Base-by-base conservation (phyloP, 2,329 filamentous ascomycete species). In the Neoscytalidium dimidiatum region DNA sequence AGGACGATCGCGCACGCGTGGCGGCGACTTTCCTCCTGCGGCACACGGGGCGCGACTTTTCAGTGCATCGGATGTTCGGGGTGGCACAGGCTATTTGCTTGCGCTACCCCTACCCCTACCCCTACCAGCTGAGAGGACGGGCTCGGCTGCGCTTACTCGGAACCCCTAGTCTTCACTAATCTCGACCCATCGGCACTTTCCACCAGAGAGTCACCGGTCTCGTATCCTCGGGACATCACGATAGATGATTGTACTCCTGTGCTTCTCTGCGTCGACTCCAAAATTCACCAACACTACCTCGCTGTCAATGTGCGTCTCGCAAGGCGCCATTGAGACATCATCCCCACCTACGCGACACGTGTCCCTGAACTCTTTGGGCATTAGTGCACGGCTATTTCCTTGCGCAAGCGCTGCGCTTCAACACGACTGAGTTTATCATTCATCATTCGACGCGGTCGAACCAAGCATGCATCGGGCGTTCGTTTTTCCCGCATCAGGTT, bases 401-500 rank as follows among this genome's bases (percentile, higher is more conserved):
- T 58, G 53, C 56, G 17, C 23, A 11, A 28, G 35, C 35, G 44
- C 35, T 43, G 21, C 52, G 26, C 33, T 33, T 41, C 33, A 4
- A 41, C 9, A 41, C 51, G 19, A 21, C 52, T 11, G 33, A 41
- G 53, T n/a, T 41, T 43, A 19, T 44, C 26, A 4, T 58, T 44
- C 26, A 4, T 58, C 23, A 8, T 60, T 28, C 23, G 35, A 31
- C 41, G 35, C 23, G 14, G 33, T 19, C 35, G 17, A 38, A 19
- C 33, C 49, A 31, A 44, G 62, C 62, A 64, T 64, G 62, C 62
- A 64, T 13, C 51, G 19, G 62, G 62, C 49, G 62, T 64, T 48
- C n/a, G 14, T 49, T 44, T 23, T 31, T 49, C 29, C 44, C 35
- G 62, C 62, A 64, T 57, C 48, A 23, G 14, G 35, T 53, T 26